Evolutionary conservation across 176 grass and related monocot species (phyloP), one percentile per base, ranked within the genome.

Genomic region (Zoysia japonica): DNA sequence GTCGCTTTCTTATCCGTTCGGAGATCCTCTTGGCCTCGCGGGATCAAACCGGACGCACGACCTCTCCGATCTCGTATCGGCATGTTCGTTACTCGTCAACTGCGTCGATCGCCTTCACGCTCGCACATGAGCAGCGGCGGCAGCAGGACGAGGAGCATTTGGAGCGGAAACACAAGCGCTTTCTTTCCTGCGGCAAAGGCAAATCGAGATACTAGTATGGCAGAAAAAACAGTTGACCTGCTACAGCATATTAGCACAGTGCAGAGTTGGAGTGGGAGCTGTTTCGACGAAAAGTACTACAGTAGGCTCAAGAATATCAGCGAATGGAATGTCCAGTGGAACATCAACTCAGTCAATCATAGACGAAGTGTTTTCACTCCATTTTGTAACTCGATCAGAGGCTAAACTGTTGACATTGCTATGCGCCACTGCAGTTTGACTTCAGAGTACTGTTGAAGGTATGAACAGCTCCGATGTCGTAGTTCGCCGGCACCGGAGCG

Each of bases 141-240:
- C 28, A 28, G 28, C 28, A 28, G 28, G 28, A 28, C 0, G 28
- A 28, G 28, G 28, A 41, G 15, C 15, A 2, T 19, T 49, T 3
- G 4, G 47, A 64, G 74, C 62, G 74, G 68, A 50, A 12, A 57
- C 81, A 50, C 13, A 0, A 5, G 3, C 82, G 36, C 65, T 70
- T 59, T 16, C 8, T 77, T 72, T 54, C 12, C 68, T 40, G 47
- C 15, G 68, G 67, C 37, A 66, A 2, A 11, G 60, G 55, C 41
- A 39, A 67, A 47, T 28, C 0, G 39, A 5, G 61, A 8, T 10
- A 28, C 28, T 28, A 28, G 28, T 28, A 41, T n/a, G 76, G 40
- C 83, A 28, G 28, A 28, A 28, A 48, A 71, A 79, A 71, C 11
- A 69, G 76, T 72, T 85, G 76, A 79, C 76, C 76, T 52, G 74